A percentile compares a stretch with the other conserved stretches of the same genome.
These are phyloP conservation scores for Monsonia emarginata DNA, from an alignment of 441 rosid species.

Conservation along the genomic window DNA sequence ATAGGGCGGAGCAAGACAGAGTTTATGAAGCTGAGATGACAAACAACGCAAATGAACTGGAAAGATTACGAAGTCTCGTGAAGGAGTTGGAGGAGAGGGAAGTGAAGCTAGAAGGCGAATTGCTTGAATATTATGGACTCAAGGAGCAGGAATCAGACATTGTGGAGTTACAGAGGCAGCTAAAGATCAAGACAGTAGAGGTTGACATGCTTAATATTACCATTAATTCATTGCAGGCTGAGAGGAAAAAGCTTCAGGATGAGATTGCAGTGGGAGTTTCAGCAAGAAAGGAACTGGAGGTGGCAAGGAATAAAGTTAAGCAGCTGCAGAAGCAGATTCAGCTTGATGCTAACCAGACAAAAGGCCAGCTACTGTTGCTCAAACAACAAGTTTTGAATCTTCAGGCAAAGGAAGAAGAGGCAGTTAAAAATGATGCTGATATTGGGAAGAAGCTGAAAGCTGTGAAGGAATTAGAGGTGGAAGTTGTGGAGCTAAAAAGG, in stretches of 20 bases:
- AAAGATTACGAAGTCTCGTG: not conserved
- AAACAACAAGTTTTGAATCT: slow-evolving; percentile 20
- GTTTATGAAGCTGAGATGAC: not conserved
- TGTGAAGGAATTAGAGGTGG: slow-evolving; percentile 12
- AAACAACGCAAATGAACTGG: slow-evolving; percentile 1
- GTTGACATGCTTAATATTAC: slow-evolving; percentile 17
- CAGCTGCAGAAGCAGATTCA: slow-evolving; percentile 21
- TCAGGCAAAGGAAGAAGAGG: not conserved
- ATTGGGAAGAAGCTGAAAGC: slow-evolving; percentile 17
- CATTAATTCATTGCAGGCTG: slow-evolving; percentile 11
- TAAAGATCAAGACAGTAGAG: slow-evolving; percentile 20
- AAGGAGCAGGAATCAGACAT: slow-evolving; percentile 19
- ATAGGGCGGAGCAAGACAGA: not conserved
- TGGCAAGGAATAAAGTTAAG: slow-evolving; percentile 15
- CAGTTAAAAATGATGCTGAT: not conserved
- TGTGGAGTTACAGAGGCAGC: slow-evolving; percentile 13
- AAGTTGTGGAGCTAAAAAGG: slow-evolving; percentile 21
- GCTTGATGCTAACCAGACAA: slow-evolving; percentile 6
- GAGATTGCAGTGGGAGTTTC: slow-evolving; percentile 15
- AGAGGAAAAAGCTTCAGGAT: slow-evolving; percentile 18
- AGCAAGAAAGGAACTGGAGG: slow-evolving; percentile 19
- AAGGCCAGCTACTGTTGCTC: slow-evolving; percentile 17
- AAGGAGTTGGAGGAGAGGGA: slow-evolving; percentile 21
- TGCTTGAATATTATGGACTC: slow-evolving; percentile 19
- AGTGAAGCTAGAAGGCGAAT: slow-evolving; percentile 18